These are phyloP conservation scores for Arthroderma uncinatum DNA, from an alignment of 2,329 filamentous ascomycete species.

Conservation along the genomic window DNA sequence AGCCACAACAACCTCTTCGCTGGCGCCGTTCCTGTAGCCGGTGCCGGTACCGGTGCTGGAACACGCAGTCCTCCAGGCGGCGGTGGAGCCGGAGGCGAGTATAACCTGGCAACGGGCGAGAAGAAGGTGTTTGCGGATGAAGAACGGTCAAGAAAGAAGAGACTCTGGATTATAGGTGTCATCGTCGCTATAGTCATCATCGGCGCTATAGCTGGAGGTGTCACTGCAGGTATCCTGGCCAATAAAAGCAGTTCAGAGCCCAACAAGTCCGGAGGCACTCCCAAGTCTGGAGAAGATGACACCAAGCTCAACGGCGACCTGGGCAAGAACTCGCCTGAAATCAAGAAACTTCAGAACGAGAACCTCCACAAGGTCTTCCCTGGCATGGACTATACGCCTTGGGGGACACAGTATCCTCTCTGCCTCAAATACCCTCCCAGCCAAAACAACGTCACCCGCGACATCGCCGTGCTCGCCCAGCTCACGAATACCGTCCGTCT, in stretches of 20 bases:
- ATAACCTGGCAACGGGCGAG: constrained; percentile 48
- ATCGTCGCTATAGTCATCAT: constrained; percentile 55
- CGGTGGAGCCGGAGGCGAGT: constrained; percentile 37
- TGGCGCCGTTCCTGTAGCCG: constrained; percentile 36
- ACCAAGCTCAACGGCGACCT: constrained; percentile 56
- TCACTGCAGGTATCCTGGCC: constrained; percentile 61
- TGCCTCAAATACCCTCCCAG: constrained; percentile 67
- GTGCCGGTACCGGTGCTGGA: constrained; percentile 30
- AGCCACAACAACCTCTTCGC: constrained; percentile 27
- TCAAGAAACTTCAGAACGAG: constrained; percentile 67
- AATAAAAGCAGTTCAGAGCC: constrained; percentile 31
- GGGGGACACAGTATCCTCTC: constrained; percentile 80
- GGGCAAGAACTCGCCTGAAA: constrained; percentile 61
- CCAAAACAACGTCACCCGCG: constrained; percentile 89
- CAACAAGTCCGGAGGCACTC: constrained; percentile 16
- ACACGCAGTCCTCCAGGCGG: constrained; percentile 18
- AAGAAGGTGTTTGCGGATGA: constrained; percentile 55
- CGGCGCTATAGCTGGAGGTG: constrained; percentile 61
- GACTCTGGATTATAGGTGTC: constrained; percentile 57
- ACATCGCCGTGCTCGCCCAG: constrained; percentile 80
- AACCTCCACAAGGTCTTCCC: constrained; percentile 87
- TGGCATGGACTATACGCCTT: constrained; percentile 87
- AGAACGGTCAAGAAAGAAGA: constrained; percentile 52
- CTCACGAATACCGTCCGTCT: constrained; percentile 78
- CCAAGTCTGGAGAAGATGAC: constrained; percentile 50